These are phyloP conservation scores for Ophiostoma tasmaniense DNA, from an alignment of 2,329 filamentous ascomycete species.

Conservation along the genomic window DNA sequence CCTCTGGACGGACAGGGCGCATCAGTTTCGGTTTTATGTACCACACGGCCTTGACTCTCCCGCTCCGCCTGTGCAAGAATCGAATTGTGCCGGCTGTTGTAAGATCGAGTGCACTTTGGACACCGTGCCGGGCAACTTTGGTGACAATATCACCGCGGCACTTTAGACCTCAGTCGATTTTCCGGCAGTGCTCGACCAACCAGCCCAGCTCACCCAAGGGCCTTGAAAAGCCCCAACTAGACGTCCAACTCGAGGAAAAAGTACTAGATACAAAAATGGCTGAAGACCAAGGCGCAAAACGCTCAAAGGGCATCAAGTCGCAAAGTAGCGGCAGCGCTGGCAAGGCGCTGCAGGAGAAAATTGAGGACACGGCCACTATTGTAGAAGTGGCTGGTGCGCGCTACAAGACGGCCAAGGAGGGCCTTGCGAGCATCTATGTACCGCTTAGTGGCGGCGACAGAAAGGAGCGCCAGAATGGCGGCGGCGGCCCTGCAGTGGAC, in stretches of 20 bases:
- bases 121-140: not conserved
- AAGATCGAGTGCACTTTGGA: not conserved
- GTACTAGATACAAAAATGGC: not conserved
- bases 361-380: not conserved
- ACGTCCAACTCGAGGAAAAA: not conserved
- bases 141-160: not conserved
- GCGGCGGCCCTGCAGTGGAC: slow-evolving; percentile 39
- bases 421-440: slow-evolving; percentile 49
- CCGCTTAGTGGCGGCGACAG: slow-evolving; percentile 34
- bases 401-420: slow-evolving; percentile 46
- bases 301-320: slow-evolving; percentile 4
- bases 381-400: slow-evolving; percentile 35
- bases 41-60: not conserved
- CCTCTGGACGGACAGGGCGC: not conserved
- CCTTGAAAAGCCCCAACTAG: not conserved
- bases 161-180: not conserved
- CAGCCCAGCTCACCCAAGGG: not conserved
- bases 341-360: not conserved
- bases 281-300: not conserved
- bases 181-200: not conserved
- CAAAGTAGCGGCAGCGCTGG: not conserved
- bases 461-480: slow-evolving; percentile 22
- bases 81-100: not conserved
- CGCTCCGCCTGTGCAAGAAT: not conserved
- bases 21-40: not conserved